Conservation (phyloP, 2,329 filamentous ascomycete genomes). For the Trichoderma asperellum region DNA sequence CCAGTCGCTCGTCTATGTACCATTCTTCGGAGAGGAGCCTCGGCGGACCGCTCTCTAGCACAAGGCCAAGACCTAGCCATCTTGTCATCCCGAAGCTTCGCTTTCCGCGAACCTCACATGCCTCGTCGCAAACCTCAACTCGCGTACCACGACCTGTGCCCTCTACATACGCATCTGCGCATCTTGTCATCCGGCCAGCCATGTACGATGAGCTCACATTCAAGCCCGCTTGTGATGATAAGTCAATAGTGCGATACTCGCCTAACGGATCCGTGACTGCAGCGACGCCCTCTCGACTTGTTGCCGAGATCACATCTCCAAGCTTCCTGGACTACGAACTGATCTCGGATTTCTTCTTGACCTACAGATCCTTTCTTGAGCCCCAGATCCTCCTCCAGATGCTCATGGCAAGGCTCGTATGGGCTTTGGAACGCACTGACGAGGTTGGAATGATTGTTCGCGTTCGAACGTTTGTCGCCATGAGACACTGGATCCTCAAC, state of each 20-base stretch:
- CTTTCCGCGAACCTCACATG: conserved; percentile 34
- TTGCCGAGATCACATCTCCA: conserved; percentile 95
- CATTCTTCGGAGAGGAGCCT: conserved; percentile 43
- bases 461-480: conserved; percentile 91
- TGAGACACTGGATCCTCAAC: conserved; percentile 96
- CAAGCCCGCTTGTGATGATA: conserved; percentile 78
- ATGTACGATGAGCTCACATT: conserved; percentile 84
- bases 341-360: conserved; percentile 96
- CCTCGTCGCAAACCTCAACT: conserved; percentile 44
- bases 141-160: conserved; percentile 48
- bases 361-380: conserved; percentile 85
- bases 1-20: conserved; percentile 55
- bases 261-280: conserved; percentile 76
- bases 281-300: conserved; percentile 85
- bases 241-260: conserved; percentile 80
- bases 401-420: conserved; percentile 81
- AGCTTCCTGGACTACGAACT: conserved; percentile 96
- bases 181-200: conserved; percentile 65
- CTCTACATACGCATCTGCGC: conserved; percentile 54
- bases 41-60: conserved; percentile 35
- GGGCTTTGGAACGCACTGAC: conserved; percentile 80
- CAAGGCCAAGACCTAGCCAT: conserved; percentile 44
- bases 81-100: conserved; percentile 45
- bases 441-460: conserved; percentile 92
- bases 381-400: conserved; percentile 77